Conservation (phyloP, 768 basidiomycete species). For the Tremella mesenterica region DNA sequence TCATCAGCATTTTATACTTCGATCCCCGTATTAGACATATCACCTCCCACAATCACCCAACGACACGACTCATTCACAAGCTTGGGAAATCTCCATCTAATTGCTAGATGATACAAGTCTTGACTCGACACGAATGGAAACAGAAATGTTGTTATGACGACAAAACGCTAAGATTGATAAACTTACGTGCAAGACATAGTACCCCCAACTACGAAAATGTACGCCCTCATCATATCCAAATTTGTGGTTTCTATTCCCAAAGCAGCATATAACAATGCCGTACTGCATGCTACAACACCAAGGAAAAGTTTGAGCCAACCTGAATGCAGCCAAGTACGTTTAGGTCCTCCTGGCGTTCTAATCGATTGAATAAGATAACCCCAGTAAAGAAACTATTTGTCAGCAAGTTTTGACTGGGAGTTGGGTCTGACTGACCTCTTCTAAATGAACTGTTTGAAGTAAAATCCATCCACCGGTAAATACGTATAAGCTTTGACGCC, state of each 20-base stretch:
- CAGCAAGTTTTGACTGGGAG: background rate
- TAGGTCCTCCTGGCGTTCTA: slow-evolving; percentile 13
- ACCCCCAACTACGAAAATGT: slow-evolving; percentile 23
- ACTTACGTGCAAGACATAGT: slow-evolving; percentile 18
- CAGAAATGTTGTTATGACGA: background rate
- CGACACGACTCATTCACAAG: no score
- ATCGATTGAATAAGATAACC: slow-evolving; percentile 28
- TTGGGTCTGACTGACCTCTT: slow-evolving; percentile 19
- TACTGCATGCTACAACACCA: slow-evolving; percentile 2
- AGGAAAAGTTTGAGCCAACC: slow-evolving; percentile 27
- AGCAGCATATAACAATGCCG: slow-evolving; percentile 14
- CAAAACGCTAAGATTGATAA: background rate
- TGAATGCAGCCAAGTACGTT: slow-evolving; percentile 19
- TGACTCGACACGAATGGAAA: background rate
- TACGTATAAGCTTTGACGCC: slow-evolving; percentile 10
- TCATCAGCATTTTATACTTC: background rate
- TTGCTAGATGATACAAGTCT: background rate
- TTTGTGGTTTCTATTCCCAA: slow-evolving; percentile 26
- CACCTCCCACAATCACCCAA: no score
- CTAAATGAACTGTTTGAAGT: slow-evolving; percentile 26
- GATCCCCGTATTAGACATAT: no score
- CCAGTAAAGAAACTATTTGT: slow-evolving; percentile 27
- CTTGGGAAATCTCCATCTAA: background rate
- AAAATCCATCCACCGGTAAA: slow-evolving; percentile 24
- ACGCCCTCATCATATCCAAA: slow-evolving; percentile 26